Base-by-base conservation (phyloP, 2,329 filamentous ascomycete species). In the Ophiocordyceps camponoti-rufipedis region DNA sequence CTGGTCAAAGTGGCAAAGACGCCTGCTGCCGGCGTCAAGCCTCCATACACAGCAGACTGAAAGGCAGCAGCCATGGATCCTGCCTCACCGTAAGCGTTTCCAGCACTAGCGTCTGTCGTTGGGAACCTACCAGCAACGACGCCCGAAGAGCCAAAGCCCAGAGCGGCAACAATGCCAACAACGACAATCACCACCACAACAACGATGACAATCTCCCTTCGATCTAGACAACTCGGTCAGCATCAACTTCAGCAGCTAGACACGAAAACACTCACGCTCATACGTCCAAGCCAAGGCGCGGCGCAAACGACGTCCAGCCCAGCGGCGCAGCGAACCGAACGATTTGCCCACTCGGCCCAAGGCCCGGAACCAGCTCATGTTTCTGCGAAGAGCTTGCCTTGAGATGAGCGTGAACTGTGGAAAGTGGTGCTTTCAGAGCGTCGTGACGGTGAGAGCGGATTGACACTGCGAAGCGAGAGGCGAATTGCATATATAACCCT, bases 21-120 rank as follows among this genome's bases (percentile, higher is more conserved):
- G 18, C 42, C 42, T 6, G 42, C 45, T 9, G 42, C 45, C 28
- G 45, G 45, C 6, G 42, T 41, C 16, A 41, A 44, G 9, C 28
- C 42, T 18, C 33, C 45, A 19, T 44, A 47, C 28, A 40, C 38
- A 42, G 9, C 44, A 16, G 45, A 44, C 23, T 44, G 42, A 29
- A 47, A 47, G 9, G 42, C 42, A 7, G 45, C 45, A 28, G 42
- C 45, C 23, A 32, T 19, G n/a, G 35, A 39, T 10, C 35, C 35
- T 39, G 10, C 33, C 3, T 39, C 35, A 18, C 3, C 11, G 8
- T 39, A 8, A 39, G 16, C 18, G 35, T 39, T 5, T 39, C 6
- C 5, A 39, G n/a, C 16, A 6, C 33, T 14, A 12, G 23, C 23
- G 23, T 23, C 23, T 23, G 23, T 23, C 23, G 23, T 23, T 23